phyloP scores from a whole-genome alignment of 495 filamentous ascomycete species.

The Penicillium flavigenum region DNA sequence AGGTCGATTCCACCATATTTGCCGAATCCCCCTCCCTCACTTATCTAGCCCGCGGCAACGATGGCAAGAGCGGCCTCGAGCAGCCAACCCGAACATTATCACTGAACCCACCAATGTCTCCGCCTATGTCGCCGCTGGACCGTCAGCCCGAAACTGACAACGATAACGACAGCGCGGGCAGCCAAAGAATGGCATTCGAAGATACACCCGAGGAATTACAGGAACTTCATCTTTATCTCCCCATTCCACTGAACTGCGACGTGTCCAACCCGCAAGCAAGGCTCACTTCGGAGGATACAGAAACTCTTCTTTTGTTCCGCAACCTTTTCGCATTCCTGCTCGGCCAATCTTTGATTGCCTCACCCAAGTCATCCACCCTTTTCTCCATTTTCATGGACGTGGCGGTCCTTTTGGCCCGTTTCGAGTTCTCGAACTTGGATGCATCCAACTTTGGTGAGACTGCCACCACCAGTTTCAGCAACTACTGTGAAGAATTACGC shows the following conservation, averaged over 20 bases:
- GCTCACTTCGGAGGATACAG: slow-evolving; percentile 57
- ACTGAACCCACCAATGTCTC: slow-evolving; percentile 43
- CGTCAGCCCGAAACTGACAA: slow-evolving; percentile 33
- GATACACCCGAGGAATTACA: slow-evolving; percentile 42
- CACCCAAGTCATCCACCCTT: slow-evolving; percentile 59
- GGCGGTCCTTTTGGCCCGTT: slow-evolving; percentile 64
- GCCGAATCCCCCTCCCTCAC: slow-evolving; percentile 68
- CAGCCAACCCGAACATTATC: slow-evolving; percentile 43
- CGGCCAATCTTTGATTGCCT: slow-evolving; percentile 77
- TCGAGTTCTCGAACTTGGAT: slow-evolving; percentile 78
- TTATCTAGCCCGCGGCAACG: slow-evolving; percentile 64
- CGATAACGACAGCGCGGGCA: slow-evolving; percentile 46
- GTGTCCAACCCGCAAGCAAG: slow-evolving; percentile 39
- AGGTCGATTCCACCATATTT: slow-evolving; percentile 68
- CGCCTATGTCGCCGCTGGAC: slow-evolving; percentile 39
- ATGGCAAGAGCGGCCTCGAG: slow-evolving; percentile 42
- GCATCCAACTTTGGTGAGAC: slow-evolving; percentile 79
- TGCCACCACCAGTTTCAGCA: slow-evolving; percentile 71
- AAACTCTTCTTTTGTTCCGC: slow-evolving; percentile 70
- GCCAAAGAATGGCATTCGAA: slow-evolving; percentile 45
- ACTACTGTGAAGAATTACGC: slow-evolving; percentile 70
- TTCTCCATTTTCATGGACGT: slow-evolving; percentile 76
- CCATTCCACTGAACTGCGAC: slow-evolving; percentile 54
- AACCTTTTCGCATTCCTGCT: slow-evolving; percentile 91
- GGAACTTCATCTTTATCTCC: slow-evolving; percentile 71